Evolutionary conservation across 1,284 basidiomycete species (phyloP), one percentile per base, ranked within the genome.

Genomic region (Boletus smithii): DNA sequence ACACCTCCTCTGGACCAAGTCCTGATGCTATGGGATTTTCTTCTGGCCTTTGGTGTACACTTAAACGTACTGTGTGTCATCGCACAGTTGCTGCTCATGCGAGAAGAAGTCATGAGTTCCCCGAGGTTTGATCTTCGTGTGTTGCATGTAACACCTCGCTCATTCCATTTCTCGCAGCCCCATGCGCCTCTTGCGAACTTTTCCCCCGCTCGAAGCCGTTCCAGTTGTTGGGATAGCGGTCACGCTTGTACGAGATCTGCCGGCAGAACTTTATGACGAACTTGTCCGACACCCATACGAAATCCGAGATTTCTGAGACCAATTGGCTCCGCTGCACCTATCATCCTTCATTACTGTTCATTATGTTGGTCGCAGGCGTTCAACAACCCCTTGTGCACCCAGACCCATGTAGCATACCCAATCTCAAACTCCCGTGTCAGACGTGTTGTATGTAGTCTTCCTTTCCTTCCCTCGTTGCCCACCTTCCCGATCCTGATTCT

Each of bases 1-100:
- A 98, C 95, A 13, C 95, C 95, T 2, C 95, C 95, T 0, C 75
- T 99, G 1, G 88, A 93, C 60, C 88, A 98, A 72, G 94, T 97
- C 10, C 75, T 98, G 14, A 85, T 87, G 57, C 73, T 99, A 41
- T 99, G 95, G 95, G 95, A 99, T 69, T 99, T 98, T 65, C 77
- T 99, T 11, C 79, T 98, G 24, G 92, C 95, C 2, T 98, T 95
- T 61, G 95, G 95, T 11, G 89, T 95, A 7, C 95, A 98, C 63
- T 75, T 98, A 22, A 98, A 98, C 63, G 86, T 99, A 9, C 76
- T 98, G 13, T 97, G 94, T 65, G 92, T 98, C 8, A 95, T 98
- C 48, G 94, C 95, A 3, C 95, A 98, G 62, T 73, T 98, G 1
- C 71, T 94, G 3, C 78, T 97, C 18, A 95, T 97, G 69, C 77